Evolutionary conservation across 345 rosid species (phyloP).

Genomic region (Cochlearia excelsa): DNA sequence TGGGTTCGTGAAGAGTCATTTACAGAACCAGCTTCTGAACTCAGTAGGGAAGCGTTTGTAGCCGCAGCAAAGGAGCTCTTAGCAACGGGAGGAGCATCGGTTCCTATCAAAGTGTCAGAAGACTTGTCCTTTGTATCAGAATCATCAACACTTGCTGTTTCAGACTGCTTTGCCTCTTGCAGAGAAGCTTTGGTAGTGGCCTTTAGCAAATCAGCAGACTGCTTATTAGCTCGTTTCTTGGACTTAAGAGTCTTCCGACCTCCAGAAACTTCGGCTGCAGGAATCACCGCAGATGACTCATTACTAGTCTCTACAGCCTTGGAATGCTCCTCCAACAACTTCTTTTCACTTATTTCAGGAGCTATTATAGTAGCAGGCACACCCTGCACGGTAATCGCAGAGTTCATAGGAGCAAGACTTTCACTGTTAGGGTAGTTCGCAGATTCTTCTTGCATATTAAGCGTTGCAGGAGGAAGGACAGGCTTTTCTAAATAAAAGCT

Average conservation of each 20-base stretch:
- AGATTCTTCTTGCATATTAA: constrained; percentile 28
- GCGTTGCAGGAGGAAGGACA: constrained; percentile 33
- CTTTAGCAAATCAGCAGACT: constrained; percentile 55
- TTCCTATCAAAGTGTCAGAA: constrained; percentile 34
- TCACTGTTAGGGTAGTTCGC: constrained; percentile 39
- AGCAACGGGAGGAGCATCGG: constrained; percentile 31
- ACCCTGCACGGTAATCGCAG: constrained; percentile 19
- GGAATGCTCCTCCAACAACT: constrained; percentile 29
- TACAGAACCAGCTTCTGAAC: constrained; percentile 36
- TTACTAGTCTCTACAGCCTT: constrained; percentile 28
- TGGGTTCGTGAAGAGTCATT: constrained; percentile 44
- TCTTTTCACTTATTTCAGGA: constrained; percentile 34
- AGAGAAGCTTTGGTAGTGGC: constrained; percentile 40
- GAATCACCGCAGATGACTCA: constrained; percentile 34
- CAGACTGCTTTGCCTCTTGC: constrained; percentile 50
- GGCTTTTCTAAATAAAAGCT: constrained; percentile 38
- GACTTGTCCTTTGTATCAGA: constrained; percentile 34
- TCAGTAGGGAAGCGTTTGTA: constrained; percentile 7
- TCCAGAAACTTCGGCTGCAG: constrained; percentile 44
- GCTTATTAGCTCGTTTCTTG: constrained; percentile 64
- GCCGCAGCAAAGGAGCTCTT: constrained; percentile 34
- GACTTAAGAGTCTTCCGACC: constrained; percentile 64
- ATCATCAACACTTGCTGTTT: constrained; percentile 39
- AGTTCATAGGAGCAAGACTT: constrained; percentile 8
- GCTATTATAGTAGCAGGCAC: constrained; percentile 27